phyloP scores from a whole-genome alignment of 768 basidiomycete genomes.

The Arthromyces matolae region DNA sequence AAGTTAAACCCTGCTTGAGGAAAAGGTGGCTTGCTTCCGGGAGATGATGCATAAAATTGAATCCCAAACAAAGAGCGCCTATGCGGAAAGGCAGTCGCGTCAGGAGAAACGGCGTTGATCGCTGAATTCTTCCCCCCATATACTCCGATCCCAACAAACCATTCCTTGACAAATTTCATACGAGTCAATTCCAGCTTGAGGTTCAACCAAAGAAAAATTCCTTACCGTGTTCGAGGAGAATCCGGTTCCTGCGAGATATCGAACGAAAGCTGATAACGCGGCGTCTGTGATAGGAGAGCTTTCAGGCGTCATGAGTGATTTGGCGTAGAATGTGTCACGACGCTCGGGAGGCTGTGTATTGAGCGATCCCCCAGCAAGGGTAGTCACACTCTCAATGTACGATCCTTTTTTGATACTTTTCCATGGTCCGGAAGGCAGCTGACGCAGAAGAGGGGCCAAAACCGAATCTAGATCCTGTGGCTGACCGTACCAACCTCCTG shows the following conservation, averaged over 20 bases:
- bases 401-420: constrained; percentile 15
- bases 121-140: constrained; percentile 45
- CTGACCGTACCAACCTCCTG: constrained; percentile 25
- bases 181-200: no score
- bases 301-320: constrained; percentile 31
- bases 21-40: constrained; percentile 34
- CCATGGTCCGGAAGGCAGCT: constrained; percentile 11
- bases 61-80: constrained; percentile 42
- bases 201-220: no score
- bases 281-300: constrained; percentile 26
- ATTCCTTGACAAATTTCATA: no score
- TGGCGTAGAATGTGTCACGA: constrained; percentile 32
- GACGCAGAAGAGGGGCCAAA: constrained; percentile 14
- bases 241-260: constrained; percentile 33
- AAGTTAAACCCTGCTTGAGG: constrained; percentile 42
- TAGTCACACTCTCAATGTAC: constrained; percentile 14
- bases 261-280: constrained; percentile 29
- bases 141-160: constrained; percentile 39
- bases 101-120: constrained; percentile 36
- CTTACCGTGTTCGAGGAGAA: constrained; percentile 27
- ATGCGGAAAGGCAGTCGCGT: constrained; percentile 44
- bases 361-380: constrained; percentile 16
- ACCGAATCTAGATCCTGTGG: constrained; percentile 6
- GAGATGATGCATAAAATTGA: constrained; percentile 47
- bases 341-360: constrained; percentile 23